Base-by-base conservation (phyloP, 192 early-diverging fungal species). In the Funneliformis geosporum region DNA sequence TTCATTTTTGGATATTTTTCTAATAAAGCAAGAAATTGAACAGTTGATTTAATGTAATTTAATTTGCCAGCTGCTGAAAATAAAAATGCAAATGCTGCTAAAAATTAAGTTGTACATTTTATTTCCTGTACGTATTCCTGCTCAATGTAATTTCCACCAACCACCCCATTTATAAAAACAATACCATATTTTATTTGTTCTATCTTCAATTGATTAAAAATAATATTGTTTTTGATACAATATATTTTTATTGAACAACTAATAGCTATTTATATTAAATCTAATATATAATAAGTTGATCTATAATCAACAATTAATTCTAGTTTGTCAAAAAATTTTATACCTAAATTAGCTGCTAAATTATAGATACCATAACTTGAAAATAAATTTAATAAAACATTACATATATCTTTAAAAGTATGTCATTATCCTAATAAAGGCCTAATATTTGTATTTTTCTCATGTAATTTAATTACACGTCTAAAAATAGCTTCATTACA, bases 311-410 rank as follows among this genome's bases (percentile, higher is more conserved):
- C 73, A 0, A 74, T 50, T 16, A 8, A 25, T 25, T 74, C 47
- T 21, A 74, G 27, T 18, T 60, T 74, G 47, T n/a, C n/a, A n/a
- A n/a, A n/a, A 55, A n/a, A 73, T 55, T 42, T 21, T 38, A 59
- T 25, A 27, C 73, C 25, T 10, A 74, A 28, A 10, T 10, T 59
- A 11, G 44, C 50, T 12, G 46, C 73, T 28, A 74, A 27, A 1
- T 59, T 59, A 38, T 59, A 74, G 10, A 73, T 73, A n/a, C 59
- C 55, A 38, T 75, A 75, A 60, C 59, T 38, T 46, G 55, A 60
- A 14, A 61, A 75, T 21, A 28, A 8, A 38, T 33, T 39, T 21
- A 75, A 10, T 6, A 75, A 21, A 38, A n/a, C 73, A 33, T 12
- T 40, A n/a, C 59, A 75, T 28, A 75, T 75, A 61, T 25, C 59